Evolutionary conservation across 805 yeast genomes (phyloP).

Genomic region (Dipodascus geniculatus): DNA sequence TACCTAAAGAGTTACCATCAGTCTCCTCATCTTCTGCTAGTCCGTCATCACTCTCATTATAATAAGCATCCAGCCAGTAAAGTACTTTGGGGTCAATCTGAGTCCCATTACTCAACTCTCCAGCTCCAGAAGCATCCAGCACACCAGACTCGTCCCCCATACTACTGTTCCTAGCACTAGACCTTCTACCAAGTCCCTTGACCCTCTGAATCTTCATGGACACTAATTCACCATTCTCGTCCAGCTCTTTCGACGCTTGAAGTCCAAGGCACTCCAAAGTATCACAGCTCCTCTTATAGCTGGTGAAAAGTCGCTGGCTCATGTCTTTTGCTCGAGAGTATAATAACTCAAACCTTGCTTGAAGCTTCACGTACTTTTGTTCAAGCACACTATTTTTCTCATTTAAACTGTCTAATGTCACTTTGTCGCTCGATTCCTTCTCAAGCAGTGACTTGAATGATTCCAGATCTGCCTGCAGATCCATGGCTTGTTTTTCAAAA

Average conservation of each 20-base stretch:
- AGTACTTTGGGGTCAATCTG: constrained; percentile 17
- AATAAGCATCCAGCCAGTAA: constrained; percentile 38
- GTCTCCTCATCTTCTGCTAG: neutral
- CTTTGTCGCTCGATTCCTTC: constrained; percentile 4
- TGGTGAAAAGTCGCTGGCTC: constrained; percentile 28
- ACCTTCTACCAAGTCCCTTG: constrained; percentile 39
- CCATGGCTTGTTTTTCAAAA: constrained; percentile 6
- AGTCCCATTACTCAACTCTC: constrained; percentile 2
- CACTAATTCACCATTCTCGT: constrained; percentile 32
- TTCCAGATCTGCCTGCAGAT: constrained; percentile 31
- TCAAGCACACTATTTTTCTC: constrained; percentile 2
- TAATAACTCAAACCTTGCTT: constrained; percentile 16
- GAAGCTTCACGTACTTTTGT: constrained; percentile 3
- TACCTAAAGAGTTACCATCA: neutral
- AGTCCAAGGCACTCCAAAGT: constrained; percentile 70
- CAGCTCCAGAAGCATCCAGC: constrained; percentile 1
- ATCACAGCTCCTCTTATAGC: constrained; percentile 34
- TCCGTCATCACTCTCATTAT: constrained; percentile 17
- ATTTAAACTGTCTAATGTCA: neutral
- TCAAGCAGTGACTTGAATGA: constrained; percentile 24
- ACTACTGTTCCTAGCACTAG: constrained; percentile 1
- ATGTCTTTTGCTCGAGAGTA: constrained; percentile 32
- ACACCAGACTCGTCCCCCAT: constrained; percentile 4
- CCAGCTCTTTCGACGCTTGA: constrained; percentile 36
- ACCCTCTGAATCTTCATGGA: constrained; percentile 43